These are phyloP conservation scores for Auricularia auricula-judae DNA, from an alignment of 768 basidiomycete genomes.

Conservation along the genomic window DNA sequence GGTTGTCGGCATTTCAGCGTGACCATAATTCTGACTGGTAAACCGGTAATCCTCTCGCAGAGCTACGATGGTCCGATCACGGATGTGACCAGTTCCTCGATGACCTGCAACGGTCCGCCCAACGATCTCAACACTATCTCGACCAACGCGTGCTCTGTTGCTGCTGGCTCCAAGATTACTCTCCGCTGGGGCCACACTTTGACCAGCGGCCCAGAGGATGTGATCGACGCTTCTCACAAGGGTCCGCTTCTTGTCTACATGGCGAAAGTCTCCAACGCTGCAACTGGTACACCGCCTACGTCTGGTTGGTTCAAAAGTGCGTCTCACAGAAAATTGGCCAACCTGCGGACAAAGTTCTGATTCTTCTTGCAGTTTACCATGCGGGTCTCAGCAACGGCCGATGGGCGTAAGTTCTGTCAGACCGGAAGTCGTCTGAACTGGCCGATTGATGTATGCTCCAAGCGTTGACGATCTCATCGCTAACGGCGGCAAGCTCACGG, in stretches of 20 bases:
- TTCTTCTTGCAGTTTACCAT: neutral
- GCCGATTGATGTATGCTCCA: neutral
- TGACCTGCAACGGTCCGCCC: conserved; percentile 3
- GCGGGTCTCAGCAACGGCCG: conserved; percentile 2
- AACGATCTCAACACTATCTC: conserved; percentile 1
- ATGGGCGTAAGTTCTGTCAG: neutral
- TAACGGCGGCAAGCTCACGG: conserved; percentile 4
- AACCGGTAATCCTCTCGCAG: neutral
- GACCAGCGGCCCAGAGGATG: neutral
- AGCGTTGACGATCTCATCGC: conserved; percentile 3
- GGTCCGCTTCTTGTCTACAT: conserved; percentile 1
- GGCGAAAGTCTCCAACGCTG: conserved; percentile 2
- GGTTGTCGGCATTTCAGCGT: neutral
- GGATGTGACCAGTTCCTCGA: conserved; percentile 6
- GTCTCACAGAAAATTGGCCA: neutral
- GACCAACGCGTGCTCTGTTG: conserved; percentile 1
- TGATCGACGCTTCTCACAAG: conserved; percentile 2
- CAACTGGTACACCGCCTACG: neutral
- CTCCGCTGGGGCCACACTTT: conserved; percentile 5
- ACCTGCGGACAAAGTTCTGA: too few relatives aligned
- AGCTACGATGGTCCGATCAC: conserved; percentile 11
- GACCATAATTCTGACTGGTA: neutral
- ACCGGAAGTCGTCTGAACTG: neutral
- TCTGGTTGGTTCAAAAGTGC: conserved; percentile 6
- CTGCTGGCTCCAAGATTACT: conserved; percentile 1